Evolutionary conservation across 164 flowering plant species (phyloP).

Genomic region (Vitis cinerea): DNA sequence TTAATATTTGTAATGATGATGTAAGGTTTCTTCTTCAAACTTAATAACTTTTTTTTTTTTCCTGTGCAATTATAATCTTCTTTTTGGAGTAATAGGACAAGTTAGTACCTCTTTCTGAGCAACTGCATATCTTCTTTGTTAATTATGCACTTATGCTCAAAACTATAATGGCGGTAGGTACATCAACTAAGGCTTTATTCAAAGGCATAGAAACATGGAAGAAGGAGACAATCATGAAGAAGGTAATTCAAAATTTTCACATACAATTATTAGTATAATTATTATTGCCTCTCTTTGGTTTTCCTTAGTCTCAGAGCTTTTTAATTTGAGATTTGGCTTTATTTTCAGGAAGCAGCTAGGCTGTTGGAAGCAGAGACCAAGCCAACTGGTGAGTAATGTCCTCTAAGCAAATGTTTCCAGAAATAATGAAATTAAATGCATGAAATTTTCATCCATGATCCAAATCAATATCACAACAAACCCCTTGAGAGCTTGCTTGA

Average conservation of each 20-base stretch:
- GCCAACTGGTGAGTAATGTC: slow-evolving; percentile 26
- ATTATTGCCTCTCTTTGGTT: background rate
- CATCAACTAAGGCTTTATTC: slow-evolving; percentile 63
- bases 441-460: background rate
- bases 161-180: slow-evolving; percentile 30
- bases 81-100: no score
- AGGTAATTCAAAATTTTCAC: slow-evolving; percentile 25
- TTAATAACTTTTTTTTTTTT: no score
- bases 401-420: background rate
- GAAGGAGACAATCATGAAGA: slow-evolving; percentile 63
- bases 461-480: no score
- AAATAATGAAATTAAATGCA: background rate
- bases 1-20: no score
- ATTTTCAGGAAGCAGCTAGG: slow-evolving; percentile 55
- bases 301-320: background rate
- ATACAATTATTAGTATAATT: background rate
- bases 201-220: slow-evolving; percentile 77
- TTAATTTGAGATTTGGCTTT: slow-evolving; percentile 2
- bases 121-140: no score
- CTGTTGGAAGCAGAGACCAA: slow-evolving; percentile 40
- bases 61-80: no score
- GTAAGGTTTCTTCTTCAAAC: no score
- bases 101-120: no score
- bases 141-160: no score
- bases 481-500: no score